These are phyloP conservation scores for Lumnitzera littorea DNA, from an alignment of 345 rosid genomes.

Conservation along the genomic window DNA sequence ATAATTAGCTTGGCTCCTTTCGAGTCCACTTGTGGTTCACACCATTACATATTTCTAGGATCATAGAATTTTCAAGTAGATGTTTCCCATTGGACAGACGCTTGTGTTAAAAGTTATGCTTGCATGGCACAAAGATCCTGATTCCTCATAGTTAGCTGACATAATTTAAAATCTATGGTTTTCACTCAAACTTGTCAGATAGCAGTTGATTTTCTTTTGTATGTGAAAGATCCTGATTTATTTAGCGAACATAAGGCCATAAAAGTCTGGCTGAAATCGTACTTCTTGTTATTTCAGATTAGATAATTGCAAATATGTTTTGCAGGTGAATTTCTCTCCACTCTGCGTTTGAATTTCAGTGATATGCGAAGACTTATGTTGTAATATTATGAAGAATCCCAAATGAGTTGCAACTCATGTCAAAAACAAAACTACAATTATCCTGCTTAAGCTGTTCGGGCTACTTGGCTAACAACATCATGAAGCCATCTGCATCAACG, in stretches of 20 bases:
- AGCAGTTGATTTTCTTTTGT: background rate
- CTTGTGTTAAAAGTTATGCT: too few relatives aligned
- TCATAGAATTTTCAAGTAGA: too few relatives aligned
- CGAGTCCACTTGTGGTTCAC: too few relatives aligned
- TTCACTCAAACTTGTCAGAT: too few relatives aligned
- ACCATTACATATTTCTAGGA: too few relatives aligned
- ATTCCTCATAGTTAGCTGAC: background rate
- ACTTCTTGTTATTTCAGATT: background rate
- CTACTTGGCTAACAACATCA: background rate
- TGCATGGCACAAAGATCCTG: too few relatives aligned
- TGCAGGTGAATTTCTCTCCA: slow-evolving; percentile 79
- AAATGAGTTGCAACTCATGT: slow-evolving; percentile 7
- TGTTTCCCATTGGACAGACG: too few relatives aligned
- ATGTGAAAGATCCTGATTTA: background rate
- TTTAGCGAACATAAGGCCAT: background rate
- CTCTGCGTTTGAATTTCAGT: slow-evolving; percentile 60
- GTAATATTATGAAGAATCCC: slow-evolving; percentile 17
- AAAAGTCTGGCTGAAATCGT: background rate
- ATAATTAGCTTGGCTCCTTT: too few relatives aligned
- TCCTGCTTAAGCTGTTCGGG: slow-evolving; percentile 7
- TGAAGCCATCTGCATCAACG: background rate
- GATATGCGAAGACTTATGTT: slow-evolving; percentile 75
- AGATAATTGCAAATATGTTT: background rate
- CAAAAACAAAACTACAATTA: background rate
- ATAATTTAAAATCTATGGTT: background rate